phyloP scores from a whole-genome alignment of 2,329 filamentous ascomycete species.

The Rutstroemia sp. region DNA sequence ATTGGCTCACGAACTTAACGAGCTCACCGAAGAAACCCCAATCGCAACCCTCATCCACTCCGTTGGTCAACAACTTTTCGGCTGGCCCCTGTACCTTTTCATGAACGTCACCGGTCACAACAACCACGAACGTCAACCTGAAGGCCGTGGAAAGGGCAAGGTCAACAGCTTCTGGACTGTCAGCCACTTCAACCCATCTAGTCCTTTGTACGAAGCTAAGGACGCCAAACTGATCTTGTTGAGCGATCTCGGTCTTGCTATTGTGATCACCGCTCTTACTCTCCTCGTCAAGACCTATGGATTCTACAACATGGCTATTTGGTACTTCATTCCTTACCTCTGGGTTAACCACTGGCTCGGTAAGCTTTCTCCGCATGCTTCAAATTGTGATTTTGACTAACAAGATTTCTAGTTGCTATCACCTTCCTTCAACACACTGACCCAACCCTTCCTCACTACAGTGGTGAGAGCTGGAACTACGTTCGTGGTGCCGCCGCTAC shows the following conservation, averaged over 20 bases:
- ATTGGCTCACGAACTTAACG: slow-evolving; percentile 71
- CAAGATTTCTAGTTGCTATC: slow-evolving; percentile 64
- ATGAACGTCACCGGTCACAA: slow-evolving; percentile 96
- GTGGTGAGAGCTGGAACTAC: slow-evolving; percentile 80
- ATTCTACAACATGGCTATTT: slow-evolving; percentile 79
- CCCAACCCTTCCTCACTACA: slow-evolving; percentile 88
- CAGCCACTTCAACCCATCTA: slow-evolving; percentile 88
- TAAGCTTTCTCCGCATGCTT: slow-evolving; percentile 42
- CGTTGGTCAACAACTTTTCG: slow-evolving; percentile 77
- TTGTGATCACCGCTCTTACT: slow-evolving; percentile 49
- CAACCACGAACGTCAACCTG: slow-evolving; percentile 80
- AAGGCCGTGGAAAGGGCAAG: slow-evolving; percentile 93
- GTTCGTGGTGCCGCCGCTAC: slow-evolving; percentile 89
- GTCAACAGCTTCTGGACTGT: slow-evolving; percentile 77
- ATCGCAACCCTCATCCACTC: slow-evolving; percentile 70
- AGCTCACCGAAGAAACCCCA: slow-evolving; percentile 92
- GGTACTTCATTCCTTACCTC: slow-evolving; percentile 92
- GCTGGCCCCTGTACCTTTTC: slow-evolving; percentile 88
- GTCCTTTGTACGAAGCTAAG: slow-evolving; percentile 85
- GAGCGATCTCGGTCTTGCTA: slow-evolving; percentile 72
- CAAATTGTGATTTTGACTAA: slow-evolving; percentile 21
- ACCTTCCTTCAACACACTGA: slow-evolving; percentile 98
- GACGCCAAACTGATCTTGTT: slow-evolving; percentile 81
- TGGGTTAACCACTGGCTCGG: slow-evolving; percentile 99
- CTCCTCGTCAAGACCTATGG: slow-evolving; percentile 71